These are phyloP conservation scores for Marasmius tenuissimus DNA, from an alignment of 1,284 basidiomycete species.

Conservation along the genomic window DNA sequence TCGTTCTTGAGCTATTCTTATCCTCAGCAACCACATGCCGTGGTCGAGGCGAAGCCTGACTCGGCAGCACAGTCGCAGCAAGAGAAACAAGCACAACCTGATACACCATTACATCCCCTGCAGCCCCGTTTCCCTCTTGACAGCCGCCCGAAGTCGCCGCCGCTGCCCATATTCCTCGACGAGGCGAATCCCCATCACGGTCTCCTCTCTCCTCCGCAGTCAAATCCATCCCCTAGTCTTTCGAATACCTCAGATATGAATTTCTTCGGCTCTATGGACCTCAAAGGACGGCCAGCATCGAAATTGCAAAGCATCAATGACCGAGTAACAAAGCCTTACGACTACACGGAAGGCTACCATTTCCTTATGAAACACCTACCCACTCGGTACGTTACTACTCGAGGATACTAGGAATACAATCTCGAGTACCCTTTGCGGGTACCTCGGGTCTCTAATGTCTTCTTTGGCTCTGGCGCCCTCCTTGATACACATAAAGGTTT, in stretches of 20 bases:
- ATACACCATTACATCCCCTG: slow-evolving; percentile 36
- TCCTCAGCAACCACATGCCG: slow-evolving; percentile 32
- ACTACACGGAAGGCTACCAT: slow-evolving; percentile 94
- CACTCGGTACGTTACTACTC: slow-evolving; percentile 59
- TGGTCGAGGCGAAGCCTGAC: slow-evolving; percentile 29
- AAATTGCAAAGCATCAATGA: slow-evolving; percentile 69
- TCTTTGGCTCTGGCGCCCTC: slow-evolving; percentile 9
- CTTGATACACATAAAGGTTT: slow-evolving; percentile 57
- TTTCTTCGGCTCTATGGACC: slow-evolving; percentile 24
- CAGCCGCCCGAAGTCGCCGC: slow-evolving; percentile 37
- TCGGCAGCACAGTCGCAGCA: slow-evolving; percentile 29
- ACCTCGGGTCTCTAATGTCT: slow-evolving; percentile 3
- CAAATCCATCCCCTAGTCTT: slow-evolving; percentile 36
- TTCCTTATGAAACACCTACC: slow-evolving; percentile 91
- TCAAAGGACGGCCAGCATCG: slow-evolving; percentile 26
- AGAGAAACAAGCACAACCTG: slow-evolving; percentile 26
- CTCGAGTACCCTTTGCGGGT: neutral
- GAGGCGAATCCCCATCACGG: slow-evolving; percentile 29
- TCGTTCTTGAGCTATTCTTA: slow-evolving; percentile 49
- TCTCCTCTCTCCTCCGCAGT: slow-evolving; percentile 44
- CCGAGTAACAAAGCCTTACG: slow-evolving; percentile 78
- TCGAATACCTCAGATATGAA: slow-evolving; percentile 22
- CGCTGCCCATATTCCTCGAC: slow-evolving; percentile 34
- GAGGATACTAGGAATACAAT: neutral
- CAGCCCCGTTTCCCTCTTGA: slow-evolving; percentile 53